Base-by-base conservation (phyloP, 305 asterid species). In the Fraxinus platypoda region DNA sequence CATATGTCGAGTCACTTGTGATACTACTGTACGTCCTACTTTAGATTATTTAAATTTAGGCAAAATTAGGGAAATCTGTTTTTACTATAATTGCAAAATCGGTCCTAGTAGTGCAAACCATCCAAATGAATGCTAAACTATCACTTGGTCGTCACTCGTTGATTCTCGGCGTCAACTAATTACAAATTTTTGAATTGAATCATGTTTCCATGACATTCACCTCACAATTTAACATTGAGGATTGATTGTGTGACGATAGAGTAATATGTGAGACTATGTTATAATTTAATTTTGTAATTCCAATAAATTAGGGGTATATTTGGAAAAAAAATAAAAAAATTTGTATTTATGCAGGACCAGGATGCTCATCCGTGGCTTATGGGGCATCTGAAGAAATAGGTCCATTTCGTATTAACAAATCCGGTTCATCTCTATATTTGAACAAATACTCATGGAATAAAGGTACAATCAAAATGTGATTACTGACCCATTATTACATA, bases 321-420 rank as follows among this genome's bases (percentile, higher is more conserved):
- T n/a, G 8, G 1, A 1, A 13, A 3, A 15, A 28, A 28, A 28
- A n/a, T n/a, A 1, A 28, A 38, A 46, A 49, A 49, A 3, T 13
- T 49, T 49, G 59, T 13, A 64, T 64, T 64, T 37, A 43, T 86
- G 85, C 86, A 89, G 91, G 91, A 66, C 91, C 91, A 0, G 91
- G 91, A 0, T 88, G 91, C 78, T 88, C 91, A 46, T 88, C 91
- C 4, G 85, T 88, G 57, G 91, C 86, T 74, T 88, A 88, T 80
- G 91, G 91, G 1, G 89, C 89, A 70, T 84, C 91, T 9, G 89
- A 88, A 78, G 91, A 88, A 82, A 80, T 88, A 23, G 91, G 91
- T 41, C 91, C 91, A 78, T 86, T 88, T 82, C 87, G 86, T 43
- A 84, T 88, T 1, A 85, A 85, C 64, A 88, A 82, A 86, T 84